phyloP scores from a whole-genome alignment of 805 yeast genomes.

The Candida orba region DNA sequence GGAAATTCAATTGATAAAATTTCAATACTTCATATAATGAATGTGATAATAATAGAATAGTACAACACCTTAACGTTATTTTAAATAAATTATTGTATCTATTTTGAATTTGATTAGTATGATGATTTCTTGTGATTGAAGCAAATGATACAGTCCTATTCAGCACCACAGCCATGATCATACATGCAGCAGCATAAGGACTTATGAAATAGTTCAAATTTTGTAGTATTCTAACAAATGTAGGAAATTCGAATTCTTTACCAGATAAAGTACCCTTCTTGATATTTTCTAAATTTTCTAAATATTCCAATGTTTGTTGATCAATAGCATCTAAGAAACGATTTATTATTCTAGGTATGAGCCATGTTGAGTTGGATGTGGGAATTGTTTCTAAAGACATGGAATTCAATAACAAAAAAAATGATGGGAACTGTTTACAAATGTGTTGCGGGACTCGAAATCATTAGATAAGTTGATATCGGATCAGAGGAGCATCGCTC shows the following conservation, averaged over 20 bases:
- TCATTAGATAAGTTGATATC: no score
- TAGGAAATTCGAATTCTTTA: constrained; percentile 1
- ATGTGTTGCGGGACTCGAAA: no score
- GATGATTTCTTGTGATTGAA: no score
- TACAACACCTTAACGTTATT: no score
- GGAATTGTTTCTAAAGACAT: background rate
- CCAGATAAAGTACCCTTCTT: constrained; percentile 1
- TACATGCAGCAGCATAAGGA: background rate
- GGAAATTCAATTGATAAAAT: no score
- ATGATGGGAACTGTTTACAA: background rate
- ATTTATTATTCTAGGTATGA: background rate
- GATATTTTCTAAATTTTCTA: background rate
- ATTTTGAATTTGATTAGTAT: no score
- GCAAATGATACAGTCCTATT: background rate
- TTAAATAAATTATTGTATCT: no score
- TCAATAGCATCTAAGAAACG: constrained; percentile 1
- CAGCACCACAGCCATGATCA: background rate
- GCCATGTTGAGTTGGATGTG: background rate
- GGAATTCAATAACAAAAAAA: no score
- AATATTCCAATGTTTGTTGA: constrained; percentile 1
- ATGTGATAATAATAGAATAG: no score
- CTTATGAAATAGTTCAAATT: background rate
- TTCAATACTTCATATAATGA: no score
- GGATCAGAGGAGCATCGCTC: no score
- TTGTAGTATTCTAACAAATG: background rate